phyloP scores from a whole-genome alignment of 2,329 filamentous ascomycete genomes.

The Nannizziopsis barbatae region DNA sequence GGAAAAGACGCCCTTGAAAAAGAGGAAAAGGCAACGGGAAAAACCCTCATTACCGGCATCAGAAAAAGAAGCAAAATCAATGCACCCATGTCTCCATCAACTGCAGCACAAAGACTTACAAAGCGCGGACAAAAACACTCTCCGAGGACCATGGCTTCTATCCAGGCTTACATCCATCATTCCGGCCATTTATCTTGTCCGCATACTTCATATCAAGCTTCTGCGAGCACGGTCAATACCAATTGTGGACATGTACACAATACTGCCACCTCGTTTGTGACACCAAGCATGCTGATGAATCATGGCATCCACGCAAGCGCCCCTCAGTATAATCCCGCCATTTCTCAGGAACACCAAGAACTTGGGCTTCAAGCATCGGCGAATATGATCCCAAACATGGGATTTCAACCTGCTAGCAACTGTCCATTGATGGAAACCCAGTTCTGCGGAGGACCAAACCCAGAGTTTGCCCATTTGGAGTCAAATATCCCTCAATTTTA shows the following conservation, averaged over 20 bases:
- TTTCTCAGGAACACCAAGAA: too few relatives aligned
- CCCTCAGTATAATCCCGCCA: too few relatives aligned
- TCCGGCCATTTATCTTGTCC: background rate
- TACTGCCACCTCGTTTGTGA: background rate
- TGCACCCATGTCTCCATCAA: background rate
- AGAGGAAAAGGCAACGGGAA: slow-evolving; percentile 8
- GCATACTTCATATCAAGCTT: background rate
- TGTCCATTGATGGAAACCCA: too few relatives aligned
- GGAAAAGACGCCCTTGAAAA: slow-evolving; percentile 22
- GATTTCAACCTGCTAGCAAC: too few relatives aligned
- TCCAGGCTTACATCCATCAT: background rate
- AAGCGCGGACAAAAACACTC: too few relatives aligned
- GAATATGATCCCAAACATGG: too few relatives aligned
- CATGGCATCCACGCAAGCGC: too few relatives aligned
- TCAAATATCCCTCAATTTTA: background rate
- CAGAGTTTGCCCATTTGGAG: too few relatives aligned
- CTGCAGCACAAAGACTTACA: too few relatives aligned
- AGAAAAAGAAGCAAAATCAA: background rate
- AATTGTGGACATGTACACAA: background rate
- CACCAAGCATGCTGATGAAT: background rate
- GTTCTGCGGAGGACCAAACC: too few relatives aligned
- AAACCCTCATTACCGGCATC: background rate
- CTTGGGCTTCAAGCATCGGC: too few relatives aligned
- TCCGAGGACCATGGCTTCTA: background rate
- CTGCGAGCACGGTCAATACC: background rate